These are phyloP conservation scores for Apiospora rasikravindrae DNA, from an alignment of 2,329 filamentous ascomycete genomes.

Conservation along the genomic window DNA sequence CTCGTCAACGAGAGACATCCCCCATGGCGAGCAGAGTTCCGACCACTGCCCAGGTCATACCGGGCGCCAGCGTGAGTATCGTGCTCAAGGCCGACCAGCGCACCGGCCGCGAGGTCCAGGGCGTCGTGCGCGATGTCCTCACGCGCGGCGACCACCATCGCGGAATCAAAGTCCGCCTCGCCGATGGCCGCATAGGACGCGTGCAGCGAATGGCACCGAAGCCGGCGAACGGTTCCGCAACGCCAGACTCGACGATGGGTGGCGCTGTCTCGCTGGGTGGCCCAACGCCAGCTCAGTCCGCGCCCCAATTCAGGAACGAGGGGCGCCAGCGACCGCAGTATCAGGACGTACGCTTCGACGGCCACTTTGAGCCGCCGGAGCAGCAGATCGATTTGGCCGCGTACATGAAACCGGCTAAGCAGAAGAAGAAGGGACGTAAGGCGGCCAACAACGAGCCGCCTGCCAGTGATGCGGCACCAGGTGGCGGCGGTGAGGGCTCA, in stretches of 20 bases:
- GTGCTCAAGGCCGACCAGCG: constrained; percentile 78
- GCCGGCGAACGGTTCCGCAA: constrained; percentile 25
- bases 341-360: constrained; percentile 42
- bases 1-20: not conserved
- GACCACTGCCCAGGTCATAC: constrained; percentile 56
- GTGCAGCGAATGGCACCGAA: constrained; percentile 66
- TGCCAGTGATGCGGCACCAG: constrained; percentile 23
- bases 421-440: constrained; percentile 35
- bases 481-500: constrained; percentile 7
- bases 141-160: constrained; percentile 77
- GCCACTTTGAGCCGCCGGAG: constrained; percentile 43
- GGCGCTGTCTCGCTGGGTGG: not conserved
- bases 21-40: constrained; percentile 43
- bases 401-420: constrained; percentile 49
- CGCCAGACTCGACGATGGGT: constrained; percentile 5
- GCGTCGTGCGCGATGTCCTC: constrained; percentile 69
- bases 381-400: constrained; percentile 56
- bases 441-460: constrained; percentile 27
- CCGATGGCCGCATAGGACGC: constrained; percentile 73
- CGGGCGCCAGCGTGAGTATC: constrained; percentile 71
- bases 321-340: constrained; percentile 31
- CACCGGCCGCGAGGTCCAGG: constrained; percentile 73
- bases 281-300: constrained; percentile 17
- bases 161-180: constrained; percentile 78
- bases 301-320: constrained; percentile 17